Conservation (phyloP, 805 yeast species). For the Starmerella apis region DNA sequence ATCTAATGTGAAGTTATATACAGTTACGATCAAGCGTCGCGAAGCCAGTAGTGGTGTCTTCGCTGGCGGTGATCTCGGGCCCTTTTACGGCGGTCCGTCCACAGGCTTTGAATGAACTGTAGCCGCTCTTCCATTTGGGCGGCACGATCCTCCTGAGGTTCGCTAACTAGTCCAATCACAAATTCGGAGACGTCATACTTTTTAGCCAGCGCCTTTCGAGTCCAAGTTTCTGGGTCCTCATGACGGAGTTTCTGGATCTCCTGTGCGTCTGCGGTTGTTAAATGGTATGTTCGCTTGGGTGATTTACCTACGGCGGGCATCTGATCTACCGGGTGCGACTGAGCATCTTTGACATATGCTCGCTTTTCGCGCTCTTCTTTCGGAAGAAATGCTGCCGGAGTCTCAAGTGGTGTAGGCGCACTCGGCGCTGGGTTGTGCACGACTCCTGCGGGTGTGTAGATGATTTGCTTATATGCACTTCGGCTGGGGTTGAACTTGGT, state of each 20-base stretch:
- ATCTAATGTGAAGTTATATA: not conserved
- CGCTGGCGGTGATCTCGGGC: constrained; percentile 50
- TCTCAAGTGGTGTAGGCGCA: constrained; percentile 43
- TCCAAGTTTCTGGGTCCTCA: constrained; percentile 51
- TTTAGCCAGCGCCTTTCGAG: constrained; percentile 51
- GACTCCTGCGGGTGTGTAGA: constrained; percentile 48
- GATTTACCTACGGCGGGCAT: constrained; percentile 34
- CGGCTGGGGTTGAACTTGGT: constrained; percentile 49
- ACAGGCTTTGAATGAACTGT: constrained; percentile 37
- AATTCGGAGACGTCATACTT: constrained; percentile 45
- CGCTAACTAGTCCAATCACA: constrained; percentile 46
- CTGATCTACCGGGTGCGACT: constrained; percentile 21
- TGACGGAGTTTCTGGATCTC: constrained; percentile 49
- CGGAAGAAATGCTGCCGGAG: constrained; percentile 66
- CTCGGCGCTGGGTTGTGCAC: constrained; percentile 57
- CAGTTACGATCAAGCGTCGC: constrained; percentile 36
- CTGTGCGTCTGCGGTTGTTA: constrained; percentile 47
- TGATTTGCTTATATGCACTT: constrained; percentile 58
- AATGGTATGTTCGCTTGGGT: constrained; percentile 40
- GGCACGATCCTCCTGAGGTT: constrained; percentile 32
- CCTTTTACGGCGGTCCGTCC: constrained; percentile 40
- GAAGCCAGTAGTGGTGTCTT: constrained; percentile 54
- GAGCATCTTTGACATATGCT: constrained; percentile 30
- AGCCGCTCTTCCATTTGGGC: constrained; percentile 42
- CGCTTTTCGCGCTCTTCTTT: constrained; percentile 42